Evolutionary conservation across 441 rosid genomes (phyloP), one percentile per base, ranked within the genome.

Genomic region (Populus hybrid): DNA sequence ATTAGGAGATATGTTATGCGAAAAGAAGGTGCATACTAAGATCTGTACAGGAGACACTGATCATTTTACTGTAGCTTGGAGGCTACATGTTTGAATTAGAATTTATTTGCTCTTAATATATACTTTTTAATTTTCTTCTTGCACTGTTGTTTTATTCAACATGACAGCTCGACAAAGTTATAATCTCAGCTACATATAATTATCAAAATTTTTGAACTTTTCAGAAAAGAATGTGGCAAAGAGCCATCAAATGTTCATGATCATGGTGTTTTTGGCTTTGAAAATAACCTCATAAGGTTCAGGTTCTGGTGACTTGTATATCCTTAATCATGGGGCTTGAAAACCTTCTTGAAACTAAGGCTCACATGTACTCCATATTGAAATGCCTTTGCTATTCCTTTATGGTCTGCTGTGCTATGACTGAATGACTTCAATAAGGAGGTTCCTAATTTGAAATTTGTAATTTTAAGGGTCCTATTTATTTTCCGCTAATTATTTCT

Each of bases 11-110:
- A 65, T 73, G 26, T 42, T 38, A 8, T 66, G 59, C 35, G 53
- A 21, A 59, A 74, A 45, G 20, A 69, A 45, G 20, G 66, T 68
- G 24, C 71, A 69, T 35, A 1, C 5, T 31, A 28, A 33, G 74
- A 74, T 78, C 26, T 68, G 31, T 61, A 7, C 14, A 33, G 31
- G 68, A 75, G 65, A 79, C 78, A 21, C 29, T 23, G 36, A 64
- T 68, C 7, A 42, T 33, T 38, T 50, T 40, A 9, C 24, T n/a
- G n/a, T 23, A 3, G 10, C 21, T 14, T 28, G n/a, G 21, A 50
- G 23, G 21, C 26, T 24, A 61, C 24, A 61, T 61, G 65, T 23
- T 61, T 21, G 65, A 61, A 21, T 61, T 23, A 61, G 65, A 61
- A 61, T 61, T 61, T 61, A 6, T 61, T 61, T 21, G 28, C 65